Percentiles rank a stretch among this genome's conserved stretches.
Evolutionary conservation across 2,329 filamentous ascomycete species (phyloP).

Genomic region (Capronia americana): DNA sequence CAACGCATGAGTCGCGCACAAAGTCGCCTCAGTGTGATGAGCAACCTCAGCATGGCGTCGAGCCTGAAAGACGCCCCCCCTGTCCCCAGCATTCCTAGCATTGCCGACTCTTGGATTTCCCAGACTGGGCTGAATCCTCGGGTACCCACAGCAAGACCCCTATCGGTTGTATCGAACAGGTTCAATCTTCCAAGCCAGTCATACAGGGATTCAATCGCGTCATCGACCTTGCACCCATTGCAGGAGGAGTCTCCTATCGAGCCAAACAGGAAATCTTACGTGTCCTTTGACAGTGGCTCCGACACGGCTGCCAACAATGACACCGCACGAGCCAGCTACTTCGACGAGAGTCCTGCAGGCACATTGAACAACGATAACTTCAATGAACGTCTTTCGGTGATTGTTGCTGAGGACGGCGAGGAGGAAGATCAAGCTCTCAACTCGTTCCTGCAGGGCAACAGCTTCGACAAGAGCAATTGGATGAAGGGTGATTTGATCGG

Average conservation of each 20-base stretch:
- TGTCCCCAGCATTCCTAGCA: slow-evolving; percentile 76
- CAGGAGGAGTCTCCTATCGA: slow-evolving; percentile 89
- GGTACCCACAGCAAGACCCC: slow-evolving; percentile 56
- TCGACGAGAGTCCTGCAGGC: slow-evolving; percentile 78
- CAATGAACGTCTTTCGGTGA: slow-evolving; percentile 77
- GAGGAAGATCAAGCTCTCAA: slow-evolving; percentile 87
- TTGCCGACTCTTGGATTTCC: slow-evolving; percentile 85
- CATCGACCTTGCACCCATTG: slow-evolving; percentile 84
- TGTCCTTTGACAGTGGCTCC: slow-evolving; percentile 68
- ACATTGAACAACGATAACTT: slow-evolving; percentile 54
- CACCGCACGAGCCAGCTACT: slow-evolving; percentile 78
- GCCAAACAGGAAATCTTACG: slow-evolving; percentile 91
- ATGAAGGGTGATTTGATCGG: slow-evolving; percentile 99
- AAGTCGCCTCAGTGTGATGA: slow-evolving; percentile 90
- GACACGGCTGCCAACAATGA: slow-evolving; percentile 75
- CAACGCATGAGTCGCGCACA: slow-evolving; percentile 90
- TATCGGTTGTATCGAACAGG: slow-evolving; percentile 61
- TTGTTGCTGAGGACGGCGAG: slow-evolving; percentile 87
- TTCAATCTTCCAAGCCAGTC: slow-evolving; percentile 65
- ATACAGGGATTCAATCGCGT: slow-evolving; percentile 87
- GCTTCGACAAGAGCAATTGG: slow-evolving; percentile 97
- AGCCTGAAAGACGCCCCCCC: slow-evolving; percentile 92
- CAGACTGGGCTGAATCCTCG: slow-evolving; percentile 60
- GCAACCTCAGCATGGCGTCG: slow-evolving; percentile 90
- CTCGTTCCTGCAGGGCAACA: slow-evolving; percentile 89